Evolutionary conservation across 805 yeast species (phyloP), one percentile per base, ranked within the genome.

Genomic region (Metschnikowia baotianmanensis): DNA sequence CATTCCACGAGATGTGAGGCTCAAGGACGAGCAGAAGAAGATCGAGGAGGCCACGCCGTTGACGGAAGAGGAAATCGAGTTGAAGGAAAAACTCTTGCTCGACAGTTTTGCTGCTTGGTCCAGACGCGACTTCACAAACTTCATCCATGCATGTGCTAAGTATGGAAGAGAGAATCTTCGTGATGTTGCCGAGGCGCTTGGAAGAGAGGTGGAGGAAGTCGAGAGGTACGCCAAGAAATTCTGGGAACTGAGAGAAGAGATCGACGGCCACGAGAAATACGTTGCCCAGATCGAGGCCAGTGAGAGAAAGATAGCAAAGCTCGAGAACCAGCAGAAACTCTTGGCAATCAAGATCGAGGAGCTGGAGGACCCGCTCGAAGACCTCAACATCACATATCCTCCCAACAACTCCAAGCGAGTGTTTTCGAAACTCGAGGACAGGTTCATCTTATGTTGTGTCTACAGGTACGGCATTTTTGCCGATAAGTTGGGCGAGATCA

Each of bases 401-500:
- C 90, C 90, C n/a, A 85, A 84, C 56, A 85, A 83, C 57, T 83
- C 93, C 10, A 83, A 85, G 54, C 66, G 89, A 50, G 72, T 83
- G 7, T 86, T 83, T 52, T 78, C 86, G 7, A 76, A 77, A 23
- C 59, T 73, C 0, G 95, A 86, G 55, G 95, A 86, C 55, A 70
- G 86, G 38, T 86, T 80, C 51, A 64, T 86, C 19, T 56, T 86
- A 36, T 51, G 74, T 21, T 74, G 78, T 40, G 83, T 82, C 1
- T 71, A 82, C 58, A 81, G 81, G 50, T 71, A 76, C 49, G 95
- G 95, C 0, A 58, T 85, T 19, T 68, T 76, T 52, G 66, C 77
- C 33, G 82, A 78, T 18, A 72, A 76, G 38, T 63, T 85, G 30
- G 76, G 72, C 47, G 89, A 85, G 47, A 73, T 71, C 50, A 74